These are phyloP conservation scores for Gossypium davidsonii DNA, from an alignment of 441 rosid species.

Conservation along the genomic window DNA sequence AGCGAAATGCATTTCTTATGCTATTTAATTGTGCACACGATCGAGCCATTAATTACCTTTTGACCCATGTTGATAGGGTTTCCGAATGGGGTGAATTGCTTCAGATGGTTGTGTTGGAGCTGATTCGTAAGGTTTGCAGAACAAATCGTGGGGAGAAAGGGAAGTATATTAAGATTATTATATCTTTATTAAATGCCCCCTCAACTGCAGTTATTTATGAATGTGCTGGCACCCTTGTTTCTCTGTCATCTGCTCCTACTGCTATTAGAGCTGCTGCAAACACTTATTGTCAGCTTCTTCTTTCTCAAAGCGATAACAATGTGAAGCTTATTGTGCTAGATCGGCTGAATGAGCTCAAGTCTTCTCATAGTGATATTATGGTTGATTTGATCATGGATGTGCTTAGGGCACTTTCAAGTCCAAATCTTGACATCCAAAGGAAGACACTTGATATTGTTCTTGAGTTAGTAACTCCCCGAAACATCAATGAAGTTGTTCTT, in stretches of 20 bases:
- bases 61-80: slow-evolving; percentile 66
- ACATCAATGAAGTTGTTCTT: slow-evolving; percentile 70
- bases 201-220: slow-evolving; percentile 81
- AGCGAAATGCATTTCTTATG: slow-evolving; percentile 91
- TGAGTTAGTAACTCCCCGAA: slow-evolving; percentile 70
- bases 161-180: slow-evolving; percentile 76
- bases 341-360: slow-evolving; percentile 71
- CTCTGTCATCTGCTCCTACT: slow-evolving; percentile 83
- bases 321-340: slow-evolving; percentile 91
- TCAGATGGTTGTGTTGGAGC: slow-evolving; percentile 86
- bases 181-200: slow-evolving; percentile 66
- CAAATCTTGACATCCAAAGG: slow-evolving; percentile 70
- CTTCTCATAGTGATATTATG: slow-evolving; percentile 72
- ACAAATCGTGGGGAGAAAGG: slow-evolving; percentile 71
- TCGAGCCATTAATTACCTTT: slow-evolving; percentile 67
- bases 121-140: slow-evolving; percentile 86
- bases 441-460: slow-evolving; percentile 81
- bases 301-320: slow-evolving; percentile 87
- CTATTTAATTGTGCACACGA: slow-evolving; percentile 80
- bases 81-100: slow-evolving; percentile 82
- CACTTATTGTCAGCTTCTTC: slow-evolving; percentile 82
- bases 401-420: slow-evolving; percentile 83
- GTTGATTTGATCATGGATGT: slow-evolving; percentile 87
- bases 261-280: slow-evolving; percentile 81
- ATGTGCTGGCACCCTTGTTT: slow-evolving; percentile 81